These are phyloP conservation scores for Ganoderma leucocontextum DNA, from an alignment of 1,284 basidiomycete genomes.

Conservation along the genomic window DNA sequence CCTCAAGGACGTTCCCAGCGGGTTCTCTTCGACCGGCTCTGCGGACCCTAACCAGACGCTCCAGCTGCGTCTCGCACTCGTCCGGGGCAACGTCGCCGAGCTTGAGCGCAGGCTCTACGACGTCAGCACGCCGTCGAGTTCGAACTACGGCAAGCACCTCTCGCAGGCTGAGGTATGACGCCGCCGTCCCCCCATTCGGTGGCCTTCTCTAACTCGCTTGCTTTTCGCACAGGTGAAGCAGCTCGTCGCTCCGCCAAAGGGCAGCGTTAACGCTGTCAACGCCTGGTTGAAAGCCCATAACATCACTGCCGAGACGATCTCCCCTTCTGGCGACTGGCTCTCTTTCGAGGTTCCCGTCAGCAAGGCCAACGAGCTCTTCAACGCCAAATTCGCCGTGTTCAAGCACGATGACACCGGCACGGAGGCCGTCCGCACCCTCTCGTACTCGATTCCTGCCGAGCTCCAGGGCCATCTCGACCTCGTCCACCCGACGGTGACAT, in stretches of 20 bases:
- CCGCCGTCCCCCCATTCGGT: not conserved
- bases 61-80: conserved; percentile 46
- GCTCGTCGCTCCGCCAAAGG: conserved; percentile 46
- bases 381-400: conserved; percentile 50
- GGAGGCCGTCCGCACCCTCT: conserved; percentile 47
- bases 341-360: conserved; percentile 47
- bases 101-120: conserved; percentile 47
- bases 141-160: conserved; percentile 44
- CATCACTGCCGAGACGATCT: conserved; percentile 41
- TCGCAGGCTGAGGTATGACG: conserved; percentile 44
- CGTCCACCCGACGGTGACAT: conserved; percentile 50
- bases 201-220: not conserved
- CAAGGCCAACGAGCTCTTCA: conserved; percentile 49
- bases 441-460: conserved; percentile 51
- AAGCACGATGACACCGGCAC: conserved; percentile 44
- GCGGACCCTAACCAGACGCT: conserved; percentile 39
- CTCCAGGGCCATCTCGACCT: conserved; percentile 49
- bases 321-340: conserved; percentile 52
- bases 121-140: conserved; percentile 45
- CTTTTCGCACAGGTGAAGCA: conserved; percentile 44
- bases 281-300: conserved; percentile 48
- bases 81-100: conserved; percentile 44
- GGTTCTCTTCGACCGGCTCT: conserved; percentile 39
- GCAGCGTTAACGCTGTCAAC: conserved; percentile 46
- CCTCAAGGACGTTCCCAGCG: conserved; percentile 36